Evolutionary conservation across 768 basidiomycete species (phyloP), one percentile per base, ranked within the genome.

Genomic region (Kondoa subrosea): DNA sequence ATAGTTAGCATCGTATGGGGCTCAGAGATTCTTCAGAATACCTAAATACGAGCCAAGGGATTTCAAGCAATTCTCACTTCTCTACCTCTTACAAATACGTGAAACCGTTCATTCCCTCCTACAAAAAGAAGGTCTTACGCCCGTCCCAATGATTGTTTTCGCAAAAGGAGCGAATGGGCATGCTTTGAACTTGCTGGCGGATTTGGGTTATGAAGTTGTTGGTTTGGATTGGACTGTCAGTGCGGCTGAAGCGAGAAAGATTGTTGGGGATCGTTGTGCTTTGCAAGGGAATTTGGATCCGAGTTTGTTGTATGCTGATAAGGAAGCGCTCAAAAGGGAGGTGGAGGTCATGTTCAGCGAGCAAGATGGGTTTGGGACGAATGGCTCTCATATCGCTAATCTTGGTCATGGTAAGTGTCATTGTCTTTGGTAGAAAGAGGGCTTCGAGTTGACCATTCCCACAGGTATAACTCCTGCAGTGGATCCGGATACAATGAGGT

Each of bases 261-360:
- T 84, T 26, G 85, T 87, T 58, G 83, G 83, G 4, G 81, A 78
- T 64, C 81, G 80, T 69, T 83, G 86, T 65, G 83, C 85, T 2
- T 78, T 93, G 34, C 95, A 99, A 76, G 95, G 95, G 4, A 97
- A 96, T 78, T 80, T 92, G 76, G 93, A 99, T 77, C 95, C 93
- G 26, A 82, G 82, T 69, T 80, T 90, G 33, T 80, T 99, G 63
- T 91, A 89, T 71, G 92, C 88, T 26, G 90, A 90, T 2, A 81
- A 79, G 69, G 86, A 85, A 4, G 89, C 90, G 15, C 96, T 97
- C 73, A 89, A 91, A 78, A 77, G 78, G 50, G 85, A 87, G 71
- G 90, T 95, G 50, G 85, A 89, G 79, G 81, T 86, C 71, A 87
- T 91, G 83, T 83, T 66, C 14, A 70, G 71, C 65, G 74, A 73